Evolutionary conservation across 768 basidiomycete genomes (phyloP), one percentile per base, ranked within the genome.

Genomic region (Mycena albidolilacea): DNA sequence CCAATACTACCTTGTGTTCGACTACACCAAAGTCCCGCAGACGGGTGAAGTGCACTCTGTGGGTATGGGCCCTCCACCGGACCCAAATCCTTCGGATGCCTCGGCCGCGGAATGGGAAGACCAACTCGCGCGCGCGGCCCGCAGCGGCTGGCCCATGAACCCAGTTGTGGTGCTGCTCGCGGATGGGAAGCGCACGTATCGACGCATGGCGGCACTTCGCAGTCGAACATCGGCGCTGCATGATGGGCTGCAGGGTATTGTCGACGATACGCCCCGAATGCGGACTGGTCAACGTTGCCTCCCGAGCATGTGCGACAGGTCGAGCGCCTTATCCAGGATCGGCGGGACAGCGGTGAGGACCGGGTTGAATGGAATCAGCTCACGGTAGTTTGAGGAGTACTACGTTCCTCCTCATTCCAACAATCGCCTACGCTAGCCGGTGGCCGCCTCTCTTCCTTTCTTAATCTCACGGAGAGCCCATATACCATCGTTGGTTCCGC

Each of bases 121-220:
- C 21, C 64, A 65, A n/a, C 39, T 65, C 9, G 21, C 38, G 19
- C 64, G 64, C n/a, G 50, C 37, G 5, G 64, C 48, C 7, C 64
- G 64, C 39, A 64, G 64, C 37, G 21, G 54, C 37, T 52, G 64
- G 21, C 64, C 39, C 37, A 7, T 65, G 64, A 21, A 65, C 9
- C 10, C 55, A 19, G n/a, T 55, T 12, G 64, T 65, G 19, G 52
- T 43, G 17, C 50, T 65, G 15, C 19, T 65, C 37, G 64, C 50
- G 21, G 50, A 55, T 43, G 64, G 64, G 23, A 15, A 0, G 41
- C 50, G 12, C 11, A 21, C n/a, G 4, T 4, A 12, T 17, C 38
- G 50, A 4, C n/a, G 52, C 54, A 15, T 65, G 52, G 52, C 21
- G 19, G n/a, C 64, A 6, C 0, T 55, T 4, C 64, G 64, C 38